Conservation (phyloP, 352 stramenopile genomes). For the Globisporangium paroecandrum region DNA sequence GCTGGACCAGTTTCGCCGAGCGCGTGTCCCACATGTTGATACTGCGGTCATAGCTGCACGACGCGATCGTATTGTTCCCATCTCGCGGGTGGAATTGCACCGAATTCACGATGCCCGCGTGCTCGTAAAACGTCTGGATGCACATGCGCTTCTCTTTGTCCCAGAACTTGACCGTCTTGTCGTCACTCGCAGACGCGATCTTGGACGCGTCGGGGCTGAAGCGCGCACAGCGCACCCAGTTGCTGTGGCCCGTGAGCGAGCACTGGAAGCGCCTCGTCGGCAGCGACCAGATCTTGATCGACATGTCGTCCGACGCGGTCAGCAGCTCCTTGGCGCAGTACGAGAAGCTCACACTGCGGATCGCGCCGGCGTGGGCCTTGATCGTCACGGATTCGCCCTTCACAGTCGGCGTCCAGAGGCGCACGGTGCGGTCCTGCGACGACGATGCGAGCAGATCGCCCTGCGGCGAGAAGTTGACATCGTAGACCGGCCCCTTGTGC, state of each 20-base stretch:
- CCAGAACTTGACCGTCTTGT: slow-evolving; percentile 92
- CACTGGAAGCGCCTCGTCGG: slow-evolving; percentile 83
- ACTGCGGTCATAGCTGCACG: slow-evolving; percentile 64
- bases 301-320: slow-evolving; percentile 92
- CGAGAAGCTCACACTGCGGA: slow-evolving; percentile 86
- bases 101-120: slow-evolving; percentile 74
- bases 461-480: slow-evolving; percentile 72
- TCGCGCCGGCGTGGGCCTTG: slow-evolving; percentile 64
- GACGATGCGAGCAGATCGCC: slow-evolving; percentile 84
- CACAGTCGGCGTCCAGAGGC: slow-evolving; percentile 87
- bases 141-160: slow-evolving; percentile 78
- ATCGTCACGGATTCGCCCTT: slow-evolving; percentile 64
- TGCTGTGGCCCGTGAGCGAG: slow-evolving; percentile 86
- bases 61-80: slow-evolving; percentile 49
- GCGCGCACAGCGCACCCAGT: slow-evolving; percentile 87
- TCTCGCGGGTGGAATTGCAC: slow-evolving; percentile 84
- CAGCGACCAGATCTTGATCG: slow-evolving; percentile 87
- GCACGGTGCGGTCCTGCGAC: slow-evolving; percentile 89
- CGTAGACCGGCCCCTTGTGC: slow-evolving; percentile 76
- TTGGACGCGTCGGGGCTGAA: slow-evolving; percentile 77
- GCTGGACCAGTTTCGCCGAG: slow-evolving; percentile 80
- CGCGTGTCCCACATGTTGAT: slow-evolving; percentile 88
- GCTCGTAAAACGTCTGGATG: slow-evolving; percentile 86
- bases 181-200: slow-evolving; percentile 81
- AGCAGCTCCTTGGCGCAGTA: slow-evolving; percentile 72